Evolutionary conservation across 306 rosid species (phyloP), one percentile per base, ranked within the genome.

Genomic region (Delonix regia): DNA sequence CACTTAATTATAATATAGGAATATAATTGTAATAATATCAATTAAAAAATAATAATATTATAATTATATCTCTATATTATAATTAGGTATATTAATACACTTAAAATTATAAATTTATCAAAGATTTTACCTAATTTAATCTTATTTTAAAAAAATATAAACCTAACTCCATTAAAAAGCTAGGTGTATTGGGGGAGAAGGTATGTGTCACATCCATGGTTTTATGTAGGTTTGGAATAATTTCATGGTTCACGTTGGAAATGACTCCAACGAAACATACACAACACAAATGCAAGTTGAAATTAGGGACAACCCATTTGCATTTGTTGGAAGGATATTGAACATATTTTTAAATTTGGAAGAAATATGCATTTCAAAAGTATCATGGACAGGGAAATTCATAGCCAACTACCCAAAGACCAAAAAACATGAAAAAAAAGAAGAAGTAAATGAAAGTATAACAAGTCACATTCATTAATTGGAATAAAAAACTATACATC

Each of bases 401-500:
- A 45, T 15, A 9, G 14, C 41, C 74, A 69, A 45, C 57, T 16
- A 69, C 19, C 71, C 10, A 27, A 15, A 44, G 2, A n/a, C n/a
- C n/a, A n/a, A n/a, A 42, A 25, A 13, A 34, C 7, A 14, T 30
- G 8, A 15, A 34, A 18, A n/a, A 8, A 18, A 34, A 34, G 9
- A 18, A n/a, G 27, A 12, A 34, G 69, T 3, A 42, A 36, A 36
- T 36, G 21, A 19, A 48, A 16, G n/a, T 51, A 51, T 51, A 53
- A 12, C 44, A 44, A 72, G 77, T 65, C 66, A 36, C 25, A 67
- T 82, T 69, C 47, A 63, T 70, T 63, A 27, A 74, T 38, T 71
- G 34, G 42, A 80, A 80, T 22, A 68, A 49, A 27, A 21, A 71
- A 63, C 74, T 81, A 81, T 39, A 84, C 80, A 83, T 60, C 74